Evolutionary conservation across 495 filamentous ascomycete species (phyloP).

Genomic region (Terfezia claveryi): DNA sequence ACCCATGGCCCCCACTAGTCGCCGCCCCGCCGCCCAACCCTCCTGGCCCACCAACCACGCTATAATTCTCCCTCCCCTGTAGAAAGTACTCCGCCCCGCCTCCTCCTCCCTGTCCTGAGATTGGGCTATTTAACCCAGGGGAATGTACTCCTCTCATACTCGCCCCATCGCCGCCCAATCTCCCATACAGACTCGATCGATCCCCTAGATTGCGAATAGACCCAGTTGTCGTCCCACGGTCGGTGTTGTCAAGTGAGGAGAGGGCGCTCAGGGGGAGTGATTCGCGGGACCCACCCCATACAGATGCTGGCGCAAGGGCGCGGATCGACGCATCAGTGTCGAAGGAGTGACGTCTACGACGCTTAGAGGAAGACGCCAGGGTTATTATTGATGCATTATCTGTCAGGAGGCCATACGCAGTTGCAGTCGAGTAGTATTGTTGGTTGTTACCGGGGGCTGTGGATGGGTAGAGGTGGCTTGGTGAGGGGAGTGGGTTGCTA

Average conservation of each 20-base stretch:
- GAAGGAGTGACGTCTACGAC: slow-evolving; percentile 64
- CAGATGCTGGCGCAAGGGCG: slow-evolving; percentile 70
- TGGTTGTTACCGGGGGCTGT: neutral
- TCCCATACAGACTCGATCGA: slow-evolving; percentile 6
- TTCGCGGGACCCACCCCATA: slow-evolving; percentile 79
- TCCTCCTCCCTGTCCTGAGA: slow-evolving; percentile 5
- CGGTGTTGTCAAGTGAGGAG: slow-evolving; percentile 38
- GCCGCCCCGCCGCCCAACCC: neutral
- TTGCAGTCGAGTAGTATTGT: slow-evolving; percentile 67
- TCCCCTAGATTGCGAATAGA: slow-evolving; percentile 6
- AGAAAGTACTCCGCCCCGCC: neutral
- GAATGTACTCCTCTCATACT: slow-evolving; percentile 5
- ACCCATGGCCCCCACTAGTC: neutral
- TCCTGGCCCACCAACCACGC: neutral
- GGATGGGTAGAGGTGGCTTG: slow-evolving; percentile 29
- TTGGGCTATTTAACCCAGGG: slow-evolving; percentile 3
- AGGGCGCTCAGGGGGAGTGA: slow-evolving; percentile 74
- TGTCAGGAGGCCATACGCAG: slow-evolving; percentile 74
- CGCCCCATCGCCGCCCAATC: slow-evolving; percentile 3
- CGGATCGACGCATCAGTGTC: slow-evolving; percentile 93
- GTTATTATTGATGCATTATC: slow-evolving; percentile 94
- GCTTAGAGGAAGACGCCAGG: slow-evolving; percentile 85
- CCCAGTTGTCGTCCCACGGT: slow-evolving; percentile 7
- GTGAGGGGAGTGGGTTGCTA: slow-evolving; percentile 73
- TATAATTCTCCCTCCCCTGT: neutral